Percentiles rank a stretch among this genome's conserved stretches.
Conservation (phyloP, 805 yeast genomes). For the Lipomyces kockii region DNA sequence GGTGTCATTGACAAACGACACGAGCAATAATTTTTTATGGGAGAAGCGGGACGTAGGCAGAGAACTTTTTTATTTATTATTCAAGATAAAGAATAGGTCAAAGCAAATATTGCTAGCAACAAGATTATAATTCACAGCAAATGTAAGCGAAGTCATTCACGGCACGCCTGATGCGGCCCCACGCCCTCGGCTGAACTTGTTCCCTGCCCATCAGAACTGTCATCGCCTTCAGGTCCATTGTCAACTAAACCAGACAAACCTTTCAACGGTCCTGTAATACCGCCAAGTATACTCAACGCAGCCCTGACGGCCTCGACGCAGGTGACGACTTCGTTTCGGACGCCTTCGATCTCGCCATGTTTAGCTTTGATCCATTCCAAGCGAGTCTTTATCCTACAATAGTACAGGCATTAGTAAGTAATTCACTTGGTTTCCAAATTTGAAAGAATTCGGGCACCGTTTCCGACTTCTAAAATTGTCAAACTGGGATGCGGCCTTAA, state of each 20-base stretch:
- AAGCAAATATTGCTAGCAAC: neutral
- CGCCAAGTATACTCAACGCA: slow-evolving; percentile 22
- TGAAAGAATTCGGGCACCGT: slow-evolving; percentile 14
- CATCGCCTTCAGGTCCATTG: neutral
- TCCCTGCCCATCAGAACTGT: neutral
- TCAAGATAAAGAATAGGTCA: neutral
- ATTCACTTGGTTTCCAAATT: neutral
- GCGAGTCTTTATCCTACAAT: slow-evolving; percentile 19
- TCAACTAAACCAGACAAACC: neutral
- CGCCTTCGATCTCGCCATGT: slow-evolving; percentile 20
- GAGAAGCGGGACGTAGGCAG: neutral
- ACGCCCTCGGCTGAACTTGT: neutral
- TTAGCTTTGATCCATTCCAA: slow-evolving; percentile 24
- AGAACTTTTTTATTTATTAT: neutral
- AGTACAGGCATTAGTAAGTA: slow-evolving; percentile 1
- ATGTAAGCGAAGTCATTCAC: neutral
- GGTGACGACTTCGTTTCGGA: slow-evolving; percentile 18
- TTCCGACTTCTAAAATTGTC: slow-evolving; percentile 29
- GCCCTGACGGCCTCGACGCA: slow-evolving; percentile 30
- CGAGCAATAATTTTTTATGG: too few species aligned
- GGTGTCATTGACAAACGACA: too few species aligned
- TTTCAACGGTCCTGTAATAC: neutral
- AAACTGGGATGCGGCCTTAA: slow-evolving; percentile 20
- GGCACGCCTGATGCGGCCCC: neutral
- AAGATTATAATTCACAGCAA: neutral